phyloP scores from a whole-genome alignment of 192 early-diverging fungal species.

The Coemansia sp. region DNA sequence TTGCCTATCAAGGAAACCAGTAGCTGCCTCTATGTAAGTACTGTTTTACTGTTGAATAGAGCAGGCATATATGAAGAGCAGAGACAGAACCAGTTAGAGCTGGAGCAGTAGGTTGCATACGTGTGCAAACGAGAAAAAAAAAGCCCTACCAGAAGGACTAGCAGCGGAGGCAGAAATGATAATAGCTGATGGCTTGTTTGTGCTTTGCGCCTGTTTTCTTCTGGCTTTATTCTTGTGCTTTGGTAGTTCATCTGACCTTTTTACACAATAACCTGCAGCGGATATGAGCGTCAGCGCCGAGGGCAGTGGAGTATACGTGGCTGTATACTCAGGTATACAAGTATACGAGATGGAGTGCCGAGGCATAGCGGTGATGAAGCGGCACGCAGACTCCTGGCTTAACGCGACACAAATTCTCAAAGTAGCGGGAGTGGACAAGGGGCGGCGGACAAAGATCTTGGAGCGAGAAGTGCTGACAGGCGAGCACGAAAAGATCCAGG shows the following conservation, averaged over 20 bases:
- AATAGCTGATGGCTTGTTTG: no score
- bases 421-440: conserved; percentile 93
- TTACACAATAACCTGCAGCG: not conserved
- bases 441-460: conserved; percentile 86
- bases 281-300: conserved; percentile 18
- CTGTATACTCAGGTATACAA: conserved; percentile 90
- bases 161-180: no score
- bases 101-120: not conserved
- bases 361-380: conserved; percentile 72
- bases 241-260: not conserved
- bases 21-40: not conserved
- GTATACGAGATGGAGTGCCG: conserved; percentile 93
- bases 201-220: not conserved
- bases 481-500: conserved; percentile 94
- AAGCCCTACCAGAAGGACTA: not conserved
- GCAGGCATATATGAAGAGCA: not conserved
- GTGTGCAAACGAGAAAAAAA: not conserved
- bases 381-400: conserved; percentile 82
- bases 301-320: conserved; percentile 65
- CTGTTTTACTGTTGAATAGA: not conserved
- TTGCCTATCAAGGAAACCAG: not conserved
- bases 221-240: not conserved
- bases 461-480: conserved; percentile 88
- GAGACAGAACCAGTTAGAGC: not conserved
- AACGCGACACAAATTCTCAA: conserved; percentile 99